phyloP scores from a whole-genome alignment of 202 grass and related monocot species.

The Eragrostis tef region DNA sequence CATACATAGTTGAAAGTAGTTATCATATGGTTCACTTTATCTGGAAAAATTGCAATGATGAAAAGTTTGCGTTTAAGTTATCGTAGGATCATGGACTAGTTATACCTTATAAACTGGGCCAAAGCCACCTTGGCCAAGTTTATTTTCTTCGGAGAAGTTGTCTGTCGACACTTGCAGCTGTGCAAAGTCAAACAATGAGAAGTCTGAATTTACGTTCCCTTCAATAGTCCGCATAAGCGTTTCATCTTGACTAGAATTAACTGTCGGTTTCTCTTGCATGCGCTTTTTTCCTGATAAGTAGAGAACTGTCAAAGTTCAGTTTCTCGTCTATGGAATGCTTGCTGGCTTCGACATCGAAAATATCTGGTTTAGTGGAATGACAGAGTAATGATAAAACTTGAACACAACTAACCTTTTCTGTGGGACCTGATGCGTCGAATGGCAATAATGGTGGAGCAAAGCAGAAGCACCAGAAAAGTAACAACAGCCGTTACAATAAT shows the following conservation, averaged over 20 bases:
- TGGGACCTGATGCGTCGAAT: background rate
- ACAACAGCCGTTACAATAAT: no score
- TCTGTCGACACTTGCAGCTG: background rate
- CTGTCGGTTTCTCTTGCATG: background rate
- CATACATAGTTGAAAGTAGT: no score
- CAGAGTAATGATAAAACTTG: background rate
- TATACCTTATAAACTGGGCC: constrained; percentile 25
- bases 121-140: background rate
- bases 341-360: no score
- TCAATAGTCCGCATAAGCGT: background rate
- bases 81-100: no score
- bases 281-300: background rate
- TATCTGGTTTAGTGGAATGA: background rate
- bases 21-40: no score
- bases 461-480: background rate
- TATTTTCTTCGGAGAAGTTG: constrained; percentile 8
- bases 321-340: no score
- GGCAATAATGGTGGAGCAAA: background rate
- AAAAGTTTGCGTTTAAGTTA: no score
- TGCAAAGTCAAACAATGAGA: background rate
- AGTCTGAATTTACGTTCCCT: background rate
- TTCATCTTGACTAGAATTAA: background rate
- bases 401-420: background rate
- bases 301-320: background rate
- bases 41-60: no score